Evolutionary conservation across 129 eudicot species (phyloP).

Genomic region (Flaveria sonorensis): DNA sequence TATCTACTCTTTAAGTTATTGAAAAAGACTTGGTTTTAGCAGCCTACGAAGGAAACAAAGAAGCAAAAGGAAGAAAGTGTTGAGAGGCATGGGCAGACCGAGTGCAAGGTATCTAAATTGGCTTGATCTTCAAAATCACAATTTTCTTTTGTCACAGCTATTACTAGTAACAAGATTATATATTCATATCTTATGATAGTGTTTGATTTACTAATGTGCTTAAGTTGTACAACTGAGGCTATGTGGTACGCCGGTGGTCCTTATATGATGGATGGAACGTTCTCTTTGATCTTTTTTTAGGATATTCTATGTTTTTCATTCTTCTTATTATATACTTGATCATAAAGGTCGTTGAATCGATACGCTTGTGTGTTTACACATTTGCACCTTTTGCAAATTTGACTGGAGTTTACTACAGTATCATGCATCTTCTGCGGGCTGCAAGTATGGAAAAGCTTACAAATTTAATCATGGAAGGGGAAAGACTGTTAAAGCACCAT

Average conservation of each 20-base stretch:
- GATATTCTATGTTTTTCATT: neutral
- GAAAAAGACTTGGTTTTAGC: neutral
- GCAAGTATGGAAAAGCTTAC: slow-evolving; percentile 84
- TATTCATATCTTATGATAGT: neutral
- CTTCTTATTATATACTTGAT: neutral
- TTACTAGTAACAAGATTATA: neutral
- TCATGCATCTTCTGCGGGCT: slow-evolving; percentile 68
- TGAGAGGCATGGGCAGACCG: slow-evolving; percentile 24
- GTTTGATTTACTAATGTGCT: slow-evolving; percentile 24
- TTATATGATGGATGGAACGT: neutral
- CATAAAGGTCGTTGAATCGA: neutral
- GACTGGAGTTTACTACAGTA: slow-evolving; percentile 56
- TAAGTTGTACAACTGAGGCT: slow-evolving; percentile 15
- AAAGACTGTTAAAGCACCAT: slow-evolving; percentile 44
- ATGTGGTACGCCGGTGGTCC: neutral
- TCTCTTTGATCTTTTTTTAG: slow-evolving; percentile 2
- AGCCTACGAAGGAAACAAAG: neutral
- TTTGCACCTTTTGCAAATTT: slow-evolving; percentile 6
- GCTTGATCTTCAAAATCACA: neutral
- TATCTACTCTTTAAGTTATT: neutral
- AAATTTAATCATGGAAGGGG: slow-evolving; percentile 61
- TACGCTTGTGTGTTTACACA: slow-evolving; percentile 9
- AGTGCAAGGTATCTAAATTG: slow-evolving; percentile 68
- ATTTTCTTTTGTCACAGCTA: neutral
- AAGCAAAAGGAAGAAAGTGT: neutral